These are phyloP conservation scores for Phytopythium chamaehyphon DNA, from an alignment of 352 stramenopile genomes.

Conservation along the genomic window DNA sequence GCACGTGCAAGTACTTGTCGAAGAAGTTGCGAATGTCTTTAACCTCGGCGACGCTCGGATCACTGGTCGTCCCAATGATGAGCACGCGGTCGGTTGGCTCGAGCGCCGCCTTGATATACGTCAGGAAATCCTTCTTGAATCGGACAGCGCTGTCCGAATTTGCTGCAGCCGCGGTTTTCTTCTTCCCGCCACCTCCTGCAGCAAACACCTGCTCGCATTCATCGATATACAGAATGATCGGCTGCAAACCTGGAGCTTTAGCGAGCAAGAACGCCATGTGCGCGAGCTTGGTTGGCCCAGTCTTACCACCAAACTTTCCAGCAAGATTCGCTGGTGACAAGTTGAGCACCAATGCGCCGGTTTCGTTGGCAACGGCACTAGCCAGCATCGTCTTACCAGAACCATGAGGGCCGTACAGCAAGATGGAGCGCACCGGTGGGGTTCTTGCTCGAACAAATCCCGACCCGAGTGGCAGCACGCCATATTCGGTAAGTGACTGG, in stretches of 20 bases:
- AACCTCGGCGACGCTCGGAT: conserved; percentile 77
- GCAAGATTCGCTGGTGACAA: conserved; percentile 90
- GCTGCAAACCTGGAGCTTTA: conserved; percentile 78
- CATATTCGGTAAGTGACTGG: conserved; percentile 89
- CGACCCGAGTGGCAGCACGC: conserved; percentile 85
- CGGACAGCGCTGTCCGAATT: conserved; percentile 69
- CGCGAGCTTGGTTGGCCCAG: conserved; percentile 88
- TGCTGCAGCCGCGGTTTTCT: conserved; percentile 39
- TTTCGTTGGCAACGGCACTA: conserved; percentile 90
- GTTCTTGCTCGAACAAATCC: conserved; percentile 68
- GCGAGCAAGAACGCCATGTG: conserved; percentile 94
- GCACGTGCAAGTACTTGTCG: conserved; percentile 92
- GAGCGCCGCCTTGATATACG: conserved; percentile 90
- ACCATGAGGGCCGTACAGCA: conserved; percentile 92
- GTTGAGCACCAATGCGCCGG: conserved; percentile 92
- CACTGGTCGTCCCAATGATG: conserved; percentile 85
- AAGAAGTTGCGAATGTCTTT: conserved; percentile 90
- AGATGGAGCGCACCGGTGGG: conserved; percentile 81
- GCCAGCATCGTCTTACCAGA: conserved; percentile 93
- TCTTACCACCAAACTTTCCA: conserved; percentile 92
- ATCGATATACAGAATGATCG: conserved; percentile 94
- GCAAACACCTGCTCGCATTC: conserved; percentile 90
- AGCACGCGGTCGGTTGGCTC: conserved; percentile 89
- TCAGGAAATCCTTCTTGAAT: conserved; percentile 93
- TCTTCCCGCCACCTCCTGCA: conserved; percentile 58